Base-by-base conservation (phyloP, 2,329 filamentous ascomycete genomes). In the Epichloe baconii region DNA sequence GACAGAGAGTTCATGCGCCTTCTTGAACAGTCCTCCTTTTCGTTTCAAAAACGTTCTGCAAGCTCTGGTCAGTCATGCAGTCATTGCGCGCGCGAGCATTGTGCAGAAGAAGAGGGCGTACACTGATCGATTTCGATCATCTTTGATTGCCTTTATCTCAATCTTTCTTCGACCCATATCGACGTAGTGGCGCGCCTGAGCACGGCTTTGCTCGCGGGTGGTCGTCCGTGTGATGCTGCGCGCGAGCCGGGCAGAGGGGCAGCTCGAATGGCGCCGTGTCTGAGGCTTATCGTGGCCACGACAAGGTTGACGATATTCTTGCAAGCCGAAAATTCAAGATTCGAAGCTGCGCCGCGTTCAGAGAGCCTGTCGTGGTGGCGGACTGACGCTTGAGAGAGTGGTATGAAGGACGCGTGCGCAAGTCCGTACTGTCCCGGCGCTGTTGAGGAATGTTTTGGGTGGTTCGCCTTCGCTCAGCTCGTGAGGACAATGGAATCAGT, bases 61-160 rank as follows among this genome's bases (percentile, higher is more conserved):
- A 19, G 10, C 19, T 11, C 14, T 38, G 26, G 42, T 48, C 45
- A 52, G 52, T 46, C 4, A 3, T 17, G 5, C 12, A 17, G 36
- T 41, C 19, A 21, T 1, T 26, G 44, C 8, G n/a, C n/a, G 31
- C 36, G 7, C 36, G 2, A 6, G 15, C 36, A 38, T 14, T 23
- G 12, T 14, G 38, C n/a, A 5, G n/a, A 23, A 35, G 10, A 7
- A 15, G 46, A 44, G 53, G 34, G 76, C 88, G 71, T 88, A 96
- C 90, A 96, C 90, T 63, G 90, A 95, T 67, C 90, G 88, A 67
- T 96, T 96, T 64, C 90, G 83, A 71, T 96, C 90, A 82, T 96
- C 90, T 72, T 95, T 96, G 78, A 97, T 97, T 61, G 91, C 88
- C 74, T 96, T 96, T 77, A 98, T 97, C 76, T 97, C 93, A 67